A percentile compares a stretch with the other conserved stretches of the same genome.
Evolutionary conservation across 2,329 filamentous ascomycete genomes (phyloP).

Genomic region (Aspergillus pseudotamarii): DNA sequence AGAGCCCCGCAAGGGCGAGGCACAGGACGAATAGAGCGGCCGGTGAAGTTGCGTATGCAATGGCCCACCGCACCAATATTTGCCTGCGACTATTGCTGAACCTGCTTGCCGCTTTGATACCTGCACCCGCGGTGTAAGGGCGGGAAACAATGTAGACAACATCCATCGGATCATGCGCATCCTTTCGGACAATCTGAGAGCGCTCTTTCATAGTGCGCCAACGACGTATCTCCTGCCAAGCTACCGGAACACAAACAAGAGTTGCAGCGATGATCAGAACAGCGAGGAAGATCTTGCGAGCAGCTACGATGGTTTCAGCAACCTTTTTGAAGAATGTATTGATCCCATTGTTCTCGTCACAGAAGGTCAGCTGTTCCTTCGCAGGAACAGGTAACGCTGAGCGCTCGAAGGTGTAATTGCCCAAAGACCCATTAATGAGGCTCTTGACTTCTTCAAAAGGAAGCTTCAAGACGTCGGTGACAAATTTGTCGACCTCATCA

Average conservation of each 20-base stretch:
- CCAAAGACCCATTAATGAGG: constrained; percentile 71
- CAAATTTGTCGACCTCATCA: constrained; percentile 78
- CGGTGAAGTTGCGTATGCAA: constrained; percentile 84
- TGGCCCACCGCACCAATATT: constrained; percentile 76
- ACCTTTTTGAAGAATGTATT: constrained; percentile 80
- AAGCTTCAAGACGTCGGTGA: constrained; percentile 70
- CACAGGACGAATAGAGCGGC: constrained; percentile 85
- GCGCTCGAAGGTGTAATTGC: constrained; percentile 75
- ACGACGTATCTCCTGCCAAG: constrained; percentile 74
- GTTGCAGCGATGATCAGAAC: constrained; percentile 72
- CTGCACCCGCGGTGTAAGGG: constrained; percentile 72
- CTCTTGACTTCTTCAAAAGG: constrained; percentile 82
- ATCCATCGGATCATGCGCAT: constrained; percentile 79
- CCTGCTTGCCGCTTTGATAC: constrained; percentile 68
- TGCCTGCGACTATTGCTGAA: constrained; percentile 67
- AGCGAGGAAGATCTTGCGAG: constrained; percentile 75
- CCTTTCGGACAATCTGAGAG: constrained; percentile 65
- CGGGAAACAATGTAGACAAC: constrained; percentile 84
- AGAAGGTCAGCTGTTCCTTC: constrained; percentile 84
- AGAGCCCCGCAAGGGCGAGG: constrained; percentile 77
- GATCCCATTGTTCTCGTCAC: constrained; percentile 80
- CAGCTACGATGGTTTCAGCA: constrained; percentile 65
- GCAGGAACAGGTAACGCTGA: constrained; percentile 78
- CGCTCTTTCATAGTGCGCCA: constrained; percentile 74
- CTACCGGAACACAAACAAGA: constrained; percentile 75